Base-by-base conservation (phyloP, 345 rosid genomes). In the Geranium rotundifolium region DNA sequence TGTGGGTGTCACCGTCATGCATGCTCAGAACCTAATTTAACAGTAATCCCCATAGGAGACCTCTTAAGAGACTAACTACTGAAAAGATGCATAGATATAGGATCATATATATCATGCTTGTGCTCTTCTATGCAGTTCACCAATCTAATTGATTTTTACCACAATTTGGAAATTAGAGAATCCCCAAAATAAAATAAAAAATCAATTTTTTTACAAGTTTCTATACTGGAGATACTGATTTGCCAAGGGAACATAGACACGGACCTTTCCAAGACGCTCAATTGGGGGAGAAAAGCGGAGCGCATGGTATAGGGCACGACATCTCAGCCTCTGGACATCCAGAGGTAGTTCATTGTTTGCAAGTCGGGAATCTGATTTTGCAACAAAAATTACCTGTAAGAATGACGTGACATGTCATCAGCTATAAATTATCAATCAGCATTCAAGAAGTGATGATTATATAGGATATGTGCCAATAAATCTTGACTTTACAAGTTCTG, bases 351-450 rank as follows among this genome's bases (percentile, higher is more conserved):
- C 85, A 67, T 81, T 93, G 80, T 90, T 93, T 63, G 95, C 95
- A 63, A 93, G 87, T 60, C 97, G 91, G 62, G 97, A 93, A 80
- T 93, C 99, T 54, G 97, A 93, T 70, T 93, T 90, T 1, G 87
- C 84, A 62, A 83, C 96, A 71, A 84, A 88, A 62, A 93, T 82
- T 19, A 93, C 91, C 96, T 91, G 84, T 71, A 73, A n/a, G 54
- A 60, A 58, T 60, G 29, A 39, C 65, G 37, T 61, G 34, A 16
- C 59, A 27, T 66, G 30, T 8, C 62, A 60, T 49, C 19, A 56
- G 60, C 41, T 60, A 16, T 16, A 34, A 18, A 19, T 5, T 54
- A 56, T 14, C n/a, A 19, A 54, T 14, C 12, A 54, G 7, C 54
- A 64, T 31, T 31, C 14, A n/a, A 29, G 56, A 56, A 55, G 20